Evolutionary conservation across 805 yeast genomes (phyloP).

Genomic region (Candida ascalaphidarum): DNA sequence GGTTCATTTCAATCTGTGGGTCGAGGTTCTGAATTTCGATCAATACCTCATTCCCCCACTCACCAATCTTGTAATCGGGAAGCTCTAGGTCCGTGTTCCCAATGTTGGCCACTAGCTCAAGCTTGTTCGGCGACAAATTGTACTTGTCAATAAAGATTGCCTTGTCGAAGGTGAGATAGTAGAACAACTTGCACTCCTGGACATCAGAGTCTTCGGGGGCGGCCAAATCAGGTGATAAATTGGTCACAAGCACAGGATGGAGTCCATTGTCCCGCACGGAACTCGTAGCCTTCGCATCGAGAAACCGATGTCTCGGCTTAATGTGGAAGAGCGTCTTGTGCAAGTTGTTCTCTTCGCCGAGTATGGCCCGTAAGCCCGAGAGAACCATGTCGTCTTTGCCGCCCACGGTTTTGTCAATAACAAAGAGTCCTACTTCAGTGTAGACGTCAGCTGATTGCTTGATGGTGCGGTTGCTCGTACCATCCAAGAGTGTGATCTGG

Average conservation of each 20-base stretch:
- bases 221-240: constrained; percentile 3
- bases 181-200: constrained; percentile 21
- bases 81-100: constrained; percentile 31
- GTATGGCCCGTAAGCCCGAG: constrained; percentile 24
- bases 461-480: no score
- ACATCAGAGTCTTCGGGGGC: constrained; percentile 13
- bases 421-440: constrained; percentile 31
- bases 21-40: constrained; percentile 17
- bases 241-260: constrained; percentile 25
- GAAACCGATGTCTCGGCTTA: constrained; percentile 27
- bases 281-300: neutral
- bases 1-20: no score
- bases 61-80: constrained; percentile 26
- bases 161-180: constrained; percentile 21
- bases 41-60: constrained; percentile 34
- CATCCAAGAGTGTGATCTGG: no score
- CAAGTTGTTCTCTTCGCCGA: constrained; percentile 14
- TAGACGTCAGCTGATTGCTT: constrained; percentile 1
- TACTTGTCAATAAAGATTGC: constrained; percentile 30
- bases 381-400: constrained; percentile 25
- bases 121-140: constrained; percentile 17
- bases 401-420: constrained; percentile 17
- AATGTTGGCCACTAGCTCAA: constrained; percentile 14
- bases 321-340: constrained; percentile 33
- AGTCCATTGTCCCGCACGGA: constrained; percentile 17